Conservation (phyloP, 805 yeast species). For the Kregervanrija delftensis region DNA sequence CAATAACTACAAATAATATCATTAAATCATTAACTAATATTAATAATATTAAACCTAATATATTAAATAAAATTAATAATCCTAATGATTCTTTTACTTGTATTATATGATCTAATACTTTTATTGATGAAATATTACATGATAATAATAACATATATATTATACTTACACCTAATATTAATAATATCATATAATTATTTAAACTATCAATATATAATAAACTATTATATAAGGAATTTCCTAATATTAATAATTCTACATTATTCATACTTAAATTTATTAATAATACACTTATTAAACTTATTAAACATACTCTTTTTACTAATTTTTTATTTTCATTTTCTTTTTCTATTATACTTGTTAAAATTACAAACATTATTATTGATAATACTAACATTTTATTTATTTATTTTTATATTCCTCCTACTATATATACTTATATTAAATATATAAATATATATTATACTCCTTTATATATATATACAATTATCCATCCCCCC, state of each 20-base stretch:
- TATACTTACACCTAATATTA: not conserved
- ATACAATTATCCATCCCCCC: no score
- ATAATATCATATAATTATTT: not conserved
- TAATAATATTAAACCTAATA: slow-evolving; percentile 6
- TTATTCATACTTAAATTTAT: slow-evolving; percentile 1
- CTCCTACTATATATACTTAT: no score
- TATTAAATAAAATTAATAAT: no score
- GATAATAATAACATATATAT: no score
- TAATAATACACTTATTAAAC: not conserved
- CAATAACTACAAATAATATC: no score
- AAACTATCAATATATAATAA: not conserved
- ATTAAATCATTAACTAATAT: no score
- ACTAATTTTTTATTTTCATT: not conserved
- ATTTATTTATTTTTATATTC: not conserved
- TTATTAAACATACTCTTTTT: not conserved
- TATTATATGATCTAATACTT: no score
- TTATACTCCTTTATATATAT: no score
- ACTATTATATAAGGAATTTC: slow-evolving; percentile 3
- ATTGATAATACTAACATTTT: not conserved
- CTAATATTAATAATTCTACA: slow-evolving; percentile 11
- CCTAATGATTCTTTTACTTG: no score
- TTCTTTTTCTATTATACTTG: not conserved
- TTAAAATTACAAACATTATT: not conserved
- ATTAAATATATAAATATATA: no score
- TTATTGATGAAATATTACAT: no score